Evolutionary conservation across 768 basidiomycete species (phyloP), one percentile per base, ranked within the genome.

Genomic region (Lentinula sp.): DNA sequence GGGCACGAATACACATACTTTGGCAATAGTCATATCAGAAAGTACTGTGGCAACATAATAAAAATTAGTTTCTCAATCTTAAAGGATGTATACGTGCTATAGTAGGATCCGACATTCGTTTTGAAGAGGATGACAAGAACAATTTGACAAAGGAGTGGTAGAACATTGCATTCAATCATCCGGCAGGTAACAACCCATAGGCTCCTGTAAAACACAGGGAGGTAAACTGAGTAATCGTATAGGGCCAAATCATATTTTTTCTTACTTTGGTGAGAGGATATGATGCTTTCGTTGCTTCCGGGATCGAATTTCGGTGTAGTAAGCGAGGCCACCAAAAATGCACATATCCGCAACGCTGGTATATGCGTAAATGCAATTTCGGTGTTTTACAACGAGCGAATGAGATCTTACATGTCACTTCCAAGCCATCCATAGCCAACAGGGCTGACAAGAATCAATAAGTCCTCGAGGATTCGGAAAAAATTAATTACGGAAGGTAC

Each of bases 91-190:
- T 28, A 56, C 55, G 12, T 39, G 43, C 55, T 43, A 13, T 56
- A 56, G 41, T 56, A 56, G 0, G 43, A 33, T 23, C 55, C 55
- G 20, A 56, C 55, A 33, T 56, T 56, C 20, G 39, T 28, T 41
- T 56, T 56, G 39, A 43, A 42, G n/a, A 56, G 32, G 9, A 56
- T 18, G 9, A 43, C 32, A 6, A 56, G 16, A 33, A 23, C 37
- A 6, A 56, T 43, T 13, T 56, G 55, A 32, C 41, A 20, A 43
- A 56, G n/a, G 20, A 56, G 55, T 20, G 55, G 55, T 8, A 56
- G 41, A 45, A 56, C 55, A 43, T 56, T 56, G 55, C 55, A 56
- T 56, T 56, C 39, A 56, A 56, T 56, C 55, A 56, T 41, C 9
- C 55, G 18, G 16, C 41, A 28, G 23, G 37, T 43, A 10, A 56